Base-by-base conservation (phyloP, 179 eudicot species). In the Corrigiola litoralis region DNA sequence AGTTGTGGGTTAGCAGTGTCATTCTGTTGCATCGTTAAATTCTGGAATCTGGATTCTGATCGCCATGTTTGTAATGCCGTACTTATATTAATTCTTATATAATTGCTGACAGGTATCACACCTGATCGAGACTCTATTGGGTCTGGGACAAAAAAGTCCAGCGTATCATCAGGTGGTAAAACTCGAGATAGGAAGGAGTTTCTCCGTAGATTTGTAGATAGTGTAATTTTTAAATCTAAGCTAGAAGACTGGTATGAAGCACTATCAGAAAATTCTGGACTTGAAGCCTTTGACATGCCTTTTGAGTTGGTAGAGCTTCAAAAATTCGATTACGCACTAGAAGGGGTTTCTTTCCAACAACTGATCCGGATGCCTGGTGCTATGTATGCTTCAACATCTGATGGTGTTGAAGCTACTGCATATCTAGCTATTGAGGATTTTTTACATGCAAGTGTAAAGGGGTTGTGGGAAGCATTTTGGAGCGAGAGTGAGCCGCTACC, bases 391-490 rank as follows among this genome's bases (percentile, higher is more conserved):
- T 84, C 97, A 52, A 73, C 94, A 58, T 91, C 97, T 50, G 82
- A 83, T 48, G 75, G 81, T 67, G 79, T 75, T 34, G 96, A 89
- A 73, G 84, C 85, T 63, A 73, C 84, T 58, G 79, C 87, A 42
- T 85, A 73, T 82, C 82, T 85, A 58, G 97, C 97, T 10, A 64
- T 91, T 12, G 97, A 91, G 58, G 97, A 91, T 77, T 91, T 91
- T 61, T 75, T 91, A 61, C 91, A 91, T 73, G 82, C 97, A 27
- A 76, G 95, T 59, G 91, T 78, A 44, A 87, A 81, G 72, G 86
- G 96, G 40, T 76, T 91, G 73, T 91, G 97, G 97, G 96, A 87
- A 75, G 81, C 91, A 51, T 91, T 91, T 78, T 91, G 97, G 97
- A 78, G 82, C 45, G 79, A 86, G 16, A 83, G 80, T 38, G 96